Conservation (phyloP, 495 filamentous ascomycete genomes). For the Bryoglossum gracile region DNA sequence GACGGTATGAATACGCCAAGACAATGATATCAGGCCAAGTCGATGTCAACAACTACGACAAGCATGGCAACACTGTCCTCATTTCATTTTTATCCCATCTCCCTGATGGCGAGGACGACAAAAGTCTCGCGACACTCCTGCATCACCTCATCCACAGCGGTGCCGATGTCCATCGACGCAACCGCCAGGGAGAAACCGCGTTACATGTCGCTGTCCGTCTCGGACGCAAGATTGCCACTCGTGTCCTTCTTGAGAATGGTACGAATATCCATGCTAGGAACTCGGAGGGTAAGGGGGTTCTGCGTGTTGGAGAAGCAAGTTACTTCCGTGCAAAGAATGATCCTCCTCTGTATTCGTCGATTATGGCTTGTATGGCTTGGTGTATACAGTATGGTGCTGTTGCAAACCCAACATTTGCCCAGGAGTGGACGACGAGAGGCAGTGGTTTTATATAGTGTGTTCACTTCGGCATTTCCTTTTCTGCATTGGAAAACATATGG, state of each 20-base stretch:
- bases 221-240: conserved; percentile 37
- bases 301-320: conserved; percentile 2
- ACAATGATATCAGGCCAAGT: conserved; percentile 29
- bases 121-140: conserved; percentile 28
- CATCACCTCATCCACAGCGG: conserved; percentile 21
- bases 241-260: conserved; percentile 33
- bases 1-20: conserved; percentile 28
- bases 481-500: too few species aligned
- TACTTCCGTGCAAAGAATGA: conserved; percentile 7
- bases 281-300: conserved; percentile 3
- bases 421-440: conserved; percentile 6
- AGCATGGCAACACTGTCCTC: conserved; percentile 34
- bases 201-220: conserved; percentile 38
- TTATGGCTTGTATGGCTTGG: conserved; percentile 11
- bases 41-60: conserved; percentile 40
- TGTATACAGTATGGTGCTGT: conserved; percentile 5
- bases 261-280: conserved; percentile 33
- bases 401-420: conserved; percentile 3
- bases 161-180: conserved; percentile 33
- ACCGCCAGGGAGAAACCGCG: conserved; percentile 38
- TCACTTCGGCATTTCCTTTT: too few species aligned
- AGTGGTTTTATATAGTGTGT: background rate
- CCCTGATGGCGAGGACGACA: conserved; percentile 31
- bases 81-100: conserved; percentile 39
- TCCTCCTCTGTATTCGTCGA: conserved; percentile 6